phyloP scores from a whole-genome alignment of 768 basidiomycete genomes.

The Boletus rubroflammeus region DNA sequence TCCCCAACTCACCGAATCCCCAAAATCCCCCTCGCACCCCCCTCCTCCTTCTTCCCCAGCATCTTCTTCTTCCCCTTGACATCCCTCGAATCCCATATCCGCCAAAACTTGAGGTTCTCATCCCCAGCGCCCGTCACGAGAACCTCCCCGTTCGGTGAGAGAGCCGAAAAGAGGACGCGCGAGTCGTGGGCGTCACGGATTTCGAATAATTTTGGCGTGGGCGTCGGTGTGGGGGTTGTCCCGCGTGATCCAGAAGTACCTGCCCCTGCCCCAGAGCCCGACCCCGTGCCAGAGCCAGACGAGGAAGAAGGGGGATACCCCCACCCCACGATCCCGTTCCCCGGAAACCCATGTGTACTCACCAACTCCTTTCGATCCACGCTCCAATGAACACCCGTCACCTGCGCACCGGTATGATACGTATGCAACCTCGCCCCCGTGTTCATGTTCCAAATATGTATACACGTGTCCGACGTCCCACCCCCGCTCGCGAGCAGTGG shows the following conservation, averaged over 20 bases:
- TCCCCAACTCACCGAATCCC: conserved; percentile 38
- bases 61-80: conserved; percentile 32
- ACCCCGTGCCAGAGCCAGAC: conserved; percentile 42
- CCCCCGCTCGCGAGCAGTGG: conserved; percentile 90
- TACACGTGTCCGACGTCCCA: conserved; percentile 54
- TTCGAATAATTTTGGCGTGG: conserved; percentile 33
- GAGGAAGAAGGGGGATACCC: conserved; percentile 57
- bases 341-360: conserved; percentile 93
- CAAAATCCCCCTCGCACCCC: conserved; percentile 31
- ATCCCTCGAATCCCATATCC: conserved; percentile 66
- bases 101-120: conserved; percentile 97
- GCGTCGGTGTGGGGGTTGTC: conserved; percentile 14
- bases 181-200: conserved; percentile 93
- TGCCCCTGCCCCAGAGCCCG: conserved; percentile 49
- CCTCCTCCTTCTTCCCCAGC: conserved; percentile 34
- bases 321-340: conserved; percentile 77
- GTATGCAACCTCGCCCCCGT: conserved; percentile 91
- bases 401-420: conserved; percentile 82
- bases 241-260: conserved; percentile 10
- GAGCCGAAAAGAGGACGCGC: conserved; percentile 78
- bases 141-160: conserved; percentile 87
- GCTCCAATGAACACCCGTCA: conserved; percentile 87
- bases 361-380: conserved; percentile 86
- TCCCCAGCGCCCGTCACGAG: conserved; percentile 92
- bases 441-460: conserved; percentile 88